phyloP scores from a whole-genome alignment of 495 filamentous ascomycete species.

The Trichoderma orchidacearum region DNA sequence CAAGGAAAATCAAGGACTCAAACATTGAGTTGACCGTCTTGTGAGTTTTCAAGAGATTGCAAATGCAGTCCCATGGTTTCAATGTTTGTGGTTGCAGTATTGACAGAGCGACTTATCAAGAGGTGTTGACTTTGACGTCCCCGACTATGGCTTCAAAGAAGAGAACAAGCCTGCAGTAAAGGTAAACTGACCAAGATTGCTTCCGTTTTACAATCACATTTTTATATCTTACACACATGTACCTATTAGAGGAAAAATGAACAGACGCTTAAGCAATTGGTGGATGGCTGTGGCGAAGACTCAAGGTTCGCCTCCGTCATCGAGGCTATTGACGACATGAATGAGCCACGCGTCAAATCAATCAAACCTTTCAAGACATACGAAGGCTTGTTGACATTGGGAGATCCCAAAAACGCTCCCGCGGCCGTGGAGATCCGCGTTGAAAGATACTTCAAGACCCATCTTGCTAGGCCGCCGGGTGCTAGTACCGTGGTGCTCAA shows the following conservation, averaged over 20 bases:
- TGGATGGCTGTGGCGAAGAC: slow-evolving; percentile 39
- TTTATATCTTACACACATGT: background rate
- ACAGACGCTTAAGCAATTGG: slow-evolving; percentile 43
- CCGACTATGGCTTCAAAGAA: slow-evolving; percentile 84
- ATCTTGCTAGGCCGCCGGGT: slow-evolving; percentile 54
- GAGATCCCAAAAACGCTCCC: slow-evolving; percentile 60
- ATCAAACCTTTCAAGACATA: slow-evolving; percentile 61
- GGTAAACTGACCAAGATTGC: slow-evolving; percentile 23
- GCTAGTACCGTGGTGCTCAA: slow-evolving; percentile 62
- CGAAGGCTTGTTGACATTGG: slow-evolving; percentile 68
- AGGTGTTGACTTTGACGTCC: slow-evolving; percentile 89
- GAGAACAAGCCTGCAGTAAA: slow-evolving; percentile 69
- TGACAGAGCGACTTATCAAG: slow-evolving; percentile 31
- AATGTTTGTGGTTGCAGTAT: background rate
- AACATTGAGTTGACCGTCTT: slow-evolving; percentile 67
- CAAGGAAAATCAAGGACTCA: slow-evolving; percentile 53
- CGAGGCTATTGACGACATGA: slow-evolving; percentile 65
- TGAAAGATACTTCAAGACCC: slow-evolving; percentile 77
- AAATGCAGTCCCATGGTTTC: slow-evolving; percentile 10
- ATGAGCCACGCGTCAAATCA: slow-evolving; percentile 56
- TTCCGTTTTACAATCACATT: background rate
- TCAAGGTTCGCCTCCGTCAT: slow-evolving; percentile 71
- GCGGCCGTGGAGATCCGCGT: slow-evolving; percentile 72
- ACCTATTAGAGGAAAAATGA: slow-evolving; percentile 42
- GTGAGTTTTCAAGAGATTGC: slow-evolving; percentile 51